Evolutionary conservation across 108 stramenopile genomes (phyloP).

Genomic region (Fragilariopsis cylindrus): DNA sequence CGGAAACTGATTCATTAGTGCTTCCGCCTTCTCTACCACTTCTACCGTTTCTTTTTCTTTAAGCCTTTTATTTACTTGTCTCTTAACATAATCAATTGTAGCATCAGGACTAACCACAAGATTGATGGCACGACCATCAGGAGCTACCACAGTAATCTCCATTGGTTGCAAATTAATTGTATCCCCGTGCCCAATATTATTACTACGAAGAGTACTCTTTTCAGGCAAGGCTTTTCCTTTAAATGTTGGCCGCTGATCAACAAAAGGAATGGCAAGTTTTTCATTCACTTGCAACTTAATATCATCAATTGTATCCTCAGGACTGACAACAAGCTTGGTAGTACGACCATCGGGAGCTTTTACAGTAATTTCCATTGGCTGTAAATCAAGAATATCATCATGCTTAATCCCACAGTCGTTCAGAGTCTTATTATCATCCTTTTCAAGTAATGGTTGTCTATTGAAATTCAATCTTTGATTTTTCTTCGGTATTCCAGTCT

Average conservation of each 20-base stretch:
- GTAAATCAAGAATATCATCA: slow-evolving; percentile 9
- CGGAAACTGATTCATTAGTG: no score
- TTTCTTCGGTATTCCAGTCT: slow-evolving; percentile 11
- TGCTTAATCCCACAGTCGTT: slow-evolving; percentile 23
- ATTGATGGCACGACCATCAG: slow-evolving; percentile 6
- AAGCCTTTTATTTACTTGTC: slow-evolving; percentile 13
- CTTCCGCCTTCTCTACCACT: no score
- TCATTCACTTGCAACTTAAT: slow-evolving; percentile 50
- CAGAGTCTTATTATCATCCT: slow-evolving; percentile 17
- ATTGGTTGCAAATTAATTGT: slow-evolving; percentile 12
- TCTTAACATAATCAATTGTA: slow-evolving; percentile 22
- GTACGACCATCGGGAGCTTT: slow-evolving; percentile 18
- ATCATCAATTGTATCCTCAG: slow-evolving; percentile 23
- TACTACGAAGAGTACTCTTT: slow-evolving; percentile 79
- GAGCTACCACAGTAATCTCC: neutral
- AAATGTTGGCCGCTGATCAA: slow-evolving; percentile 89
- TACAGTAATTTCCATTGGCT: slow-evolving; percentile 27
- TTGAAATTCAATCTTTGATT: slow-evolving; percentile 17
- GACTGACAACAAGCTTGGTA: slow-evolving; percentile 22
- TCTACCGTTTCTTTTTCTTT: no score
- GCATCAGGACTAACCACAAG: slow-evolving; percentile 24
- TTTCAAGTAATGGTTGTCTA: slow-evolving; percentile 1
- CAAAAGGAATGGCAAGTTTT: slow-evolving; percentile 92
- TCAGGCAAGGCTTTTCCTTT: slow-evolving; percentile 85
- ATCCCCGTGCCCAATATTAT: slow-evolving; percentile 58